Conservation (phyloP, 352 stramenopile genomes). For the Pseudoperonospora humuli region DNA sequence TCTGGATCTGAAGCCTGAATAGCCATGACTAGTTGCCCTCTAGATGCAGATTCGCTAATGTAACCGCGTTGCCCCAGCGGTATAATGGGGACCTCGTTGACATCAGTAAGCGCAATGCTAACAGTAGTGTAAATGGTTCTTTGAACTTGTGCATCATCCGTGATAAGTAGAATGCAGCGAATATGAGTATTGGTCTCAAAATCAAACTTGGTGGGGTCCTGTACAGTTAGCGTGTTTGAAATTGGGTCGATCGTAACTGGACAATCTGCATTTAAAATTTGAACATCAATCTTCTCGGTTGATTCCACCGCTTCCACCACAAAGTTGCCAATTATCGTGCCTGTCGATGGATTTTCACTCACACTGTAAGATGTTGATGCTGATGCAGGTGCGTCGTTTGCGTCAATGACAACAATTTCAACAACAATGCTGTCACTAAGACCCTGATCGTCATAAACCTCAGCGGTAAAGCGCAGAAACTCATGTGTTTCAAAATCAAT, state of each 20-base stretch:
- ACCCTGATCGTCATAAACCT: conserved; percentile 18
- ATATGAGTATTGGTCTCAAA: conserved; percentile 8
- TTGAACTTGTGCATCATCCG: conserved; percentile 7
- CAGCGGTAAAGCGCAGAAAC: conserved; percentile 8
- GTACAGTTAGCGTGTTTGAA: conserved; percentile 5
- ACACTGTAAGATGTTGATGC: conserved; percentile 1
- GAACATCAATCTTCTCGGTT: conserved; percentile 3
- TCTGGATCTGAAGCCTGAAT: conserved; percentile 10
- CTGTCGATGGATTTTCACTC: conserved; percentile 9
- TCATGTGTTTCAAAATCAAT: conserved; percentile 24
- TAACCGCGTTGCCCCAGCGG: conserved; percentile 8
- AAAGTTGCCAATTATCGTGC: conserved; percentile 8
- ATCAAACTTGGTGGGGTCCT: conserved; percentile 9
- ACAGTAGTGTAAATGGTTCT: conserved; percentile 12
- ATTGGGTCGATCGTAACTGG: conserved; percentile 8
- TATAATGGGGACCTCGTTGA: conserved; percentile 17
- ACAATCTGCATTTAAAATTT: conserved; percentile 6
- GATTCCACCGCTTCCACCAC: conserved; percentile 3
- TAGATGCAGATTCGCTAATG: conserved; percentile 9
- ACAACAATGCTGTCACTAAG: conserved; percentile 7
- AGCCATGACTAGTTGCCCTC: conserved; percentile 8
- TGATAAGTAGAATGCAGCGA: conserved; percentile 8
- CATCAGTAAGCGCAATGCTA: conserved; percentile 7
- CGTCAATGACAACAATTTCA: conserved; percentile 10
- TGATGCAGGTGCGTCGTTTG: conserved; percentile 13